Conservation (phyloP, 306 rosid genomes). For the Malus asiatica region DNA sequence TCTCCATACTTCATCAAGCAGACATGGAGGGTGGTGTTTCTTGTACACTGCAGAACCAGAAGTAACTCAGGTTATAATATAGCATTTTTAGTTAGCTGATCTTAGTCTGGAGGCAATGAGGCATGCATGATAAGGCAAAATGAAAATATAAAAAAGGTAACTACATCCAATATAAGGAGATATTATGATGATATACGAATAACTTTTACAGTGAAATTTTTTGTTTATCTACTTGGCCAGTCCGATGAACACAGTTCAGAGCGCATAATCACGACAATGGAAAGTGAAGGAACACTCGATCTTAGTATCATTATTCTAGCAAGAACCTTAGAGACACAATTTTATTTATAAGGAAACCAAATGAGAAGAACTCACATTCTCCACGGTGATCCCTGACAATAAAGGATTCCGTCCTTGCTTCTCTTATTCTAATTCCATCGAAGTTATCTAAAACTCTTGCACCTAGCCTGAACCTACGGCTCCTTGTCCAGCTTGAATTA, state of each 20-base stretch:
- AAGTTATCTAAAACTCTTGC: slow-evolving; percentile 70
- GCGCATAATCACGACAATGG: not conserved
- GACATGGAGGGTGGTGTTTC: slow-evolving; percentile 94
- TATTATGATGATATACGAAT: not conserved
- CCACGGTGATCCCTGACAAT: slow-evolving; percentile 96
- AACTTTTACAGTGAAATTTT: not conserved
- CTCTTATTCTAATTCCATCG: slow-evolving; percentile 62
- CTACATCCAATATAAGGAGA: not conserved
- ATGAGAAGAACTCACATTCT: slow-evolving; percentile 68
- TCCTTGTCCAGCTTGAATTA: slow-evolving; percentile 99
- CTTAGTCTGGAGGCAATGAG: not conserved
- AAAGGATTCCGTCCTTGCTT: slow-evolving; percentile 85
- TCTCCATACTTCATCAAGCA: slow-evolving; percentile 95
- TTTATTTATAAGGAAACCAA: not conserved
- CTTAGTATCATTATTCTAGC: not conserved
- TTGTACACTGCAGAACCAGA: slow-evolving; percentile 69
- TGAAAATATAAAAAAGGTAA: not conserved
- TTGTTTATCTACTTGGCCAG: not conserved
- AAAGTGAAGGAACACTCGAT: not conserved
- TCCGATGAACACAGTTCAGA: not conserved
- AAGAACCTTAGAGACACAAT: not conserved
- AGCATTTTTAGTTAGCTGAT: not conserved
- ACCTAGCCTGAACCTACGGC: slow-evolving; percentile 92
- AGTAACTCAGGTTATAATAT: slow-evolving; percentile 3
- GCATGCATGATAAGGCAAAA: not conserved